Evolutionary conservation across 2,329 filamentous ascomycete species (phyloP).

Genomic region (Albophoma yamanashiensis): DNA sequence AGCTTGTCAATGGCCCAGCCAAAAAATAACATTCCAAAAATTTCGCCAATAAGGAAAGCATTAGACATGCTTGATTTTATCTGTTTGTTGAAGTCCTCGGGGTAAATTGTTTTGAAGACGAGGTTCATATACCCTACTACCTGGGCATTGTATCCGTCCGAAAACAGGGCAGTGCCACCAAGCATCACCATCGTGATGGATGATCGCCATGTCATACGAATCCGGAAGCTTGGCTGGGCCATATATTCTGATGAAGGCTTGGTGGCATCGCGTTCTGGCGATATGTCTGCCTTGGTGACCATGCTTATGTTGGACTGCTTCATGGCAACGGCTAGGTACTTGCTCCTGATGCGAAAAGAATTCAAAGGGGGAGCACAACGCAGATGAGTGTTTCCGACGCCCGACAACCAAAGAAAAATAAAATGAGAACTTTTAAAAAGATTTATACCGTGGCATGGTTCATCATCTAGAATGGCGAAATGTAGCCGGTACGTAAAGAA

Average conservation of each 20-base stretch:
- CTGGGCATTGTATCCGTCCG: conserved; percentile 23
- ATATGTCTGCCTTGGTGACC: neutral
- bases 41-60: conserved; percentile 27
- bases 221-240: neutral
- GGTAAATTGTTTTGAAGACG: conserved; percentile 18
- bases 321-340: neutral
- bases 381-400: neutral
- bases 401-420: too few relatives aligned
- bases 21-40: conserved; percentile 28
- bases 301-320: neutral
- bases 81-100: conserved; percentile 17
- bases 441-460: too few relatives aligned
- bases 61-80: conserved; percentile 28
- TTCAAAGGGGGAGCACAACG: too few relatives aligned
- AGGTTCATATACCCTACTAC: conserved; percentile 22
- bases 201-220: neutral
- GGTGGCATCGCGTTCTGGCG: neutral
- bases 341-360: neutral
- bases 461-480: too few relatives aligned
- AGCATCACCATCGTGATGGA: conserved; percentile 12
- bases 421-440: too few relatives aligned
- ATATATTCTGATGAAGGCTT: neutral
- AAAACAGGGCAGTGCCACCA: conserved; percentile 18
- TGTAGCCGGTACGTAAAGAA: too few relatives aligned
- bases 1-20: conserved; percentile 33